phyloP scores from a whole-genome alignment of 2,329 filamentous ascomycete genomes.

The Mollisiaceae sp. region DNA sequence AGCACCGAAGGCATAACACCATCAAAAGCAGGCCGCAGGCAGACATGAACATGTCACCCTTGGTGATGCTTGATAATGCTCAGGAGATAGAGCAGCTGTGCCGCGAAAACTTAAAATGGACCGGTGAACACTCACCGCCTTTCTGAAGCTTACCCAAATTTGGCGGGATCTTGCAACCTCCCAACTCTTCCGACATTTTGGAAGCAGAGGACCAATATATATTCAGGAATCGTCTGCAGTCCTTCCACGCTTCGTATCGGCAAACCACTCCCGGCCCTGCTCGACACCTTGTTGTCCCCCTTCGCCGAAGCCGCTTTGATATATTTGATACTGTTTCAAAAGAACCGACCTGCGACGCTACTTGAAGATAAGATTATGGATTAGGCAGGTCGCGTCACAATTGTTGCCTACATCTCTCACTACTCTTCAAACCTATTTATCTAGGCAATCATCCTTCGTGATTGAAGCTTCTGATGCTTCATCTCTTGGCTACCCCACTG shows the following conservation, averaged over 20 bases:
- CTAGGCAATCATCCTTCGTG: not conserved
- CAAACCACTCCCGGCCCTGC: not conserved
- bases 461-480: conserved; percentile 3
- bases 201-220: not conserved
- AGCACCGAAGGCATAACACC: not conserved
- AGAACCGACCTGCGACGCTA: not conserved
- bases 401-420: not conserved
- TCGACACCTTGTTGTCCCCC: not conserved
- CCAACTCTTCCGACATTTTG: not conserved
- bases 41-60: not conserved
- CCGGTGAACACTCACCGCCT: not conserved
- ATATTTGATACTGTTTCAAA: not conserved
- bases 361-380: conserved; percentile 7
- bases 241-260: not conserved
- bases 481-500: not conserved
- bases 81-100: conserved; percentile 1
- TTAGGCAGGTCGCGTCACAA: not conserved
- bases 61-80: not conserved
- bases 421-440: not conserved
- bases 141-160: not conserved
- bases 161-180: not conserved
- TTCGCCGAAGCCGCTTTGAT: not conserved
- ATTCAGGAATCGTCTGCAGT: not conserved
- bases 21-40: not conserved
- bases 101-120: not conserved